Evolutionary conservation across 2,329 filamentous ascomycete species (phyloP), one percentile per base, ranked within the genome.

Genomic region (Cladosporium austrohemisphaericum): DNA sequence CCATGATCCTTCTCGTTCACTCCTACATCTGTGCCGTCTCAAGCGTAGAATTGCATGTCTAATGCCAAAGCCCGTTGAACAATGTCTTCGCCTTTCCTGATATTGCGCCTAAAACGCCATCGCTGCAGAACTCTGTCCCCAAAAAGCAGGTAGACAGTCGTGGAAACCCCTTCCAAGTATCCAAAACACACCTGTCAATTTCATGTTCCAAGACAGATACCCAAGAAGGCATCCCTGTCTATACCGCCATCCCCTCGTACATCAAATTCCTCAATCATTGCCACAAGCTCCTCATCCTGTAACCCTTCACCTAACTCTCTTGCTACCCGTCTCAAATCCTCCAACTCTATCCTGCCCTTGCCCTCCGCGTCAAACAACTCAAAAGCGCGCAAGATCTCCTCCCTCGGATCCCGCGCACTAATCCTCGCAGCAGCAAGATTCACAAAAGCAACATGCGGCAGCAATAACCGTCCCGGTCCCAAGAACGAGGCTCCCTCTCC

Each of bases 211-310:
- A 83, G 71, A 66, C 81, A 84, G 57, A 85, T 85, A n/a, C 77
- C 76, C 58, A 84, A 72, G 70, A 85, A 85, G 52, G 81, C 81
- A 52, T 84, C 81, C 60, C 78, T 66, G 40, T 74, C 77, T 57
- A 85, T 83, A 50, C 78, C 90, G 9, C 91, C 91, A 60, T 95
- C 94, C 1, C 89, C 92, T 64, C 95, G 88, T 56, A 96, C 78
- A 72, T 98, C 93, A 73, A 97, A 94, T 70, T 97, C 92, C 64
- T 96, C 90, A 72, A 98, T 93, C 93, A 98, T 98, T 56, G 90
- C 90, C 59, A 82, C 78, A 54, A 98, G 76, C 68, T 98, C 93
- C 62, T 94, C 87, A 64, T 98, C 92, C 59, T 93, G 88, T 58
- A 98, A 76, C 10, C 88, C 89, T 68, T 97, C 92, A 6, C 93